Conservation (phyloP, 495 filamentous ascomycete species). For the Glutinoglossum americanum region DNA sequence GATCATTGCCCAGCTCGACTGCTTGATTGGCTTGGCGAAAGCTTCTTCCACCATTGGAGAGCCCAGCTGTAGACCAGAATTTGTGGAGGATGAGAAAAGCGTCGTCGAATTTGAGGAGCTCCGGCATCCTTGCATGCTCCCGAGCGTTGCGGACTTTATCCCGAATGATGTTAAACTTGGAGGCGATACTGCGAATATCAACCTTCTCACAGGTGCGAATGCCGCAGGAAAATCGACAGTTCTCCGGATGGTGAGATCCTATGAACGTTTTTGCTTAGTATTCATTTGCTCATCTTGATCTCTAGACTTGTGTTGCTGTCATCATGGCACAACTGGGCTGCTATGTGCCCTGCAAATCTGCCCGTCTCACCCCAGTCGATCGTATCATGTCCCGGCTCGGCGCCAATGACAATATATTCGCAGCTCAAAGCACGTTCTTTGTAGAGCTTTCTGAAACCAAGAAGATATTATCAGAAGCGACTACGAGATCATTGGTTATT, state of each 20-base stretch:
- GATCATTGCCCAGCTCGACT: conserved; percentile 82
- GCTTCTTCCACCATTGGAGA: conserved; percentile 64
- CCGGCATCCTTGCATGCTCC: conserved; percentile 82
- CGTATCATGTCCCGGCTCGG: conserved; percentile 98
- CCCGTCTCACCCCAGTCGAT: conserved; percentile 76
- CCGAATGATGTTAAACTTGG: conserved; percentile 86
- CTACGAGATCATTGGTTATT: conserved; percentile 85
- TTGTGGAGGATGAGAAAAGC: conserved; percentile 66
- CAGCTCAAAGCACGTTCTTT: conserved; percentile 94
- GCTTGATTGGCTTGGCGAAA: conserved; percentile 77
- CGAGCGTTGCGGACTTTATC: conserved; percentile 82
- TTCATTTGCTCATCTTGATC: conserved; percentile 6
- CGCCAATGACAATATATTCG: conserved; percentile 98
- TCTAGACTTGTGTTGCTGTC: conserved; percentile 71
- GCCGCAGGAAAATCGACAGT: conserved; percentile 98
- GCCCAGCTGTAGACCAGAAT: conserved; percentile 70
- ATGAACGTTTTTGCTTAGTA: background rate
- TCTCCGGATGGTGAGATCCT: conserved; percentile 60
- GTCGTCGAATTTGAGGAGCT: conserved; percentile 81
- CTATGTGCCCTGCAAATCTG: conserved; percentile 67
- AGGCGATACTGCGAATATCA: conserved; percentile 57
- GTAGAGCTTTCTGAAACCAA: conserved; percentile 95
- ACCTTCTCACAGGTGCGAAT: conserved; percentile 88
- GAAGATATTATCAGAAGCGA: conserved; percentile 92
- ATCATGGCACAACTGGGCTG: conserved; percentile 99